These are phyloP conservation scores for Pisolithus tinctorius DNA, from an alignment of 768 basidiomycete genomes.

Conservation along the genomic window DNA sequence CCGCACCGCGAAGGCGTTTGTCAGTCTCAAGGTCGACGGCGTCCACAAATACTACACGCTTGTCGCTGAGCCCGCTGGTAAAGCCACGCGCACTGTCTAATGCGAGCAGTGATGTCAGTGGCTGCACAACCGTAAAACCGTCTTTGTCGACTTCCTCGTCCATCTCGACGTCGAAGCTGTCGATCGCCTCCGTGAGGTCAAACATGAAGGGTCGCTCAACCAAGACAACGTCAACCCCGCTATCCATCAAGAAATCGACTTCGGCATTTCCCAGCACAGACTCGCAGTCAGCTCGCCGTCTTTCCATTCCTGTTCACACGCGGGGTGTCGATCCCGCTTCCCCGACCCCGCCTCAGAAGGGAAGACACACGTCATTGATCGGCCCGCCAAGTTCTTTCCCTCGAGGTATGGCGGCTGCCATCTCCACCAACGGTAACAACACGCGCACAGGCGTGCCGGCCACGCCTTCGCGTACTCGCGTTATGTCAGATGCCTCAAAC, in stretches of 20 bases:
- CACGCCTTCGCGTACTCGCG: conserved; percentile 34
- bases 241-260: conserved; percentile 28
- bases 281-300: conserved; percentile 29
- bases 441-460: conserved; percentile 19
- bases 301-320: conserved; percentile 33
- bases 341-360: conserved; percentile 21
- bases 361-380: conserved; percentile 21
- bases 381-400: conserved; percentile 24
- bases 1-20: conserved; percentile 33
- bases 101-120: conserved; percentile 38
- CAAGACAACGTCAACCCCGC: conserved; percentile 46
- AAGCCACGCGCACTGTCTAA: conserved; percentile 52
- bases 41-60: conserved; percentile 20
- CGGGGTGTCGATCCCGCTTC: conserved; percentile 22
- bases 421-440: conserved; percentile 9
- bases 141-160: conserved; percentile 20
- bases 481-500: conserved; percentile 37
- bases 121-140: conserved; percentile 43
- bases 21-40: conserved; percentile 37
- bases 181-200: conserved; percentile 16
- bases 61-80: conserved; percentile 33
- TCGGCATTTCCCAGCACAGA: conserved; percentile 32
- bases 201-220: conserved; percentile 32
- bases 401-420: conserved; percentile 9
- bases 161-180: conserved; percentile 15